Conservation (phyloP, 225 moss, liverwort and hornwort genomes). For the Thuidium tamariscinum region DNA sequence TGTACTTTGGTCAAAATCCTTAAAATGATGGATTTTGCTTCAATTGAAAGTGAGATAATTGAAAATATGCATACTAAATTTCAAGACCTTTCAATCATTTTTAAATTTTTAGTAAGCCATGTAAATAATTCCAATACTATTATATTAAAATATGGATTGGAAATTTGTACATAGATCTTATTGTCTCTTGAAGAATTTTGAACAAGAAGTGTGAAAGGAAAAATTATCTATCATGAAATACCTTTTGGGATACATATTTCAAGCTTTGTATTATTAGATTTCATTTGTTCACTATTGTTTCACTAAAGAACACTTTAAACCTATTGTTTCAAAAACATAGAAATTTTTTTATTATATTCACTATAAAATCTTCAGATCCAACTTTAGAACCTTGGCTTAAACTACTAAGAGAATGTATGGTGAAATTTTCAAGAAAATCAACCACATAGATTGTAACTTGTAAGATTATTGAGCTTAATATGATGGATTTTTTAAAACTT, state of each 20-base stretch:
- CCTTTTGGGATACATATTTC: background rate
- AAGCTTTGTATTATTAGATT: background rate
- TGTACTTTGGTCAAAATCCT: background rate
- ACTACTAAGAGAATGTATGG: background rate
- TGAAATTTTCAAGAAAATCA: background rate
- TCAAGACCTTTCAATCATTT: background rate
- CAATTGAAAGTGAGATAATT: background rate
- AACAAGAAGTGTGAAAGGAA: background rate
- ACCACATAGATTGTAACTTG: background rate
- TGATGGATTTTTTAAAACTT: background rate
- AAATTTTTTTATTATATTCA: background rate
- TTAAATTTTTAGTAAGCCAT: background rate
- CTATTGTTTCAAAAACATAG: background rate
- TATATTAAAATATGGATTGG: background rate
- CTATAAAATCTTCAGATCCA: too few relatives aligned
- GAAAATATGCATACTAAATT: background rate
- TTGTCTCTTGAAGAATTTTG: background rate
- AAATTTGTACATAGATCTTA: background rate
- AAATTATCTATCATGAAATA: background rate
- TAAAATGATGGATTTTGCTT: background rate
- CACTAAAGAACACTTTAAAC: background rate
- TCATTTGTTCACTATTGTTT: background rate
- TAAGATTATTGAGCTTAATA: background rate
- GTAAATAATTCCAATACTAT: background rate
- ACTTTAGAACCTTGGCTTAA: too few relatives aligned